Conservation (phyloP, 257 asterid genomes). For the Thymus quinquecostatus region DNA sequence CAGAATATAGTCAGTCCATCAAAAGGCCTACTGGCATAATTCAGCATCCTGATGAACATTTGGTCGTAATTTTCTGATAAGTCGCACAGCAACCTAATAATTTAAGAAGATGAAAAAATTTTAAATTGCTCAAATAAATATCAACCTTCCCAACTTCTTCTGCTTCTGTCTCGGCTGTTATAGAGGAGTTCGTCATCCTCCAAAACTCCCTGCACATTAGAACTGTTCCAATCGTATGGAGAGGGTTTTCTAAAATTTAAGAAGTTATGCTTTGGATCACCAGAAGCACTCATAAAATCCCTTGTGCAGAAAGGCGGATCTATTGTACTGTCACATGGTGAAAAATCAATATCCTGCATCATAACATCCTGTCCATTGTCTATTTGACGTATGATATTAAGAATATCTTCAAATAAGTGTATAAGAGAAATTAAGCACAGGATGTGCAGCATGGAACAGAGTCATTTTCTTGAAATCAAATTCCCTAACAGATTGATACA, state of each 20-base stretch:
- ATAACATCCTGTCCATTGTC: slow-evolving; percentile 42
- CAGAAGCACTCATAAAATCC: slow-evolving; percentile 32
- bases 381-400: slow-evolving; percentile 24
- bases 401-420: slow-evolving; percentile 17
- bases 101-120: slow-evolving; percentile 29
- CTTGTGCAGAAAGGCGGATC: slow-evolving; percentile 49
- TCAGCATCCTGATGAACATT: slow-evolving; percentile 27
- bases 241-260: slow-evolving; percentile 39
- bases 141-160: slow-evolving; percentile 52
- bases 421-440: slow-evolving; percentile 14
- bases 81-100: slow-evolving; percentile 25
- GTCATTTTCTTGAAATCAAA: not conserved
- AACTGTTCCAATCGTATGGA: slow-evolving; percentile 33
- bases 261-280: slow-evolving; percentile 36
- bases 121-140: slow-evolving; percentile 11
- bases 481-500: not conserved
- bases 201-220: slow-evolving; percentile 33
- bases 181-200: slow-evolving; percentile 44
- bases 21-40: slow-evolving; percentile 14
- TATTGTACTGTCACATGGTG: slow-evolving; percentile 36
- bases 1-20: slow-evolving; percentile 24
- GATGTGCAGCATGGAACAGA: slow-evolving; percentile 5
- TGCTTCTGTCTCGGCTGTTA: slow-evolving; percentile 34
- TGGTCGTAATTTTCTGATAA: slow-evolving; percentile 4
- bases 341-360: slow-evolving; percentile 48